Conservation (phyloP, 768 basidiomycete species). For the Trametes meyenii region DNA sequence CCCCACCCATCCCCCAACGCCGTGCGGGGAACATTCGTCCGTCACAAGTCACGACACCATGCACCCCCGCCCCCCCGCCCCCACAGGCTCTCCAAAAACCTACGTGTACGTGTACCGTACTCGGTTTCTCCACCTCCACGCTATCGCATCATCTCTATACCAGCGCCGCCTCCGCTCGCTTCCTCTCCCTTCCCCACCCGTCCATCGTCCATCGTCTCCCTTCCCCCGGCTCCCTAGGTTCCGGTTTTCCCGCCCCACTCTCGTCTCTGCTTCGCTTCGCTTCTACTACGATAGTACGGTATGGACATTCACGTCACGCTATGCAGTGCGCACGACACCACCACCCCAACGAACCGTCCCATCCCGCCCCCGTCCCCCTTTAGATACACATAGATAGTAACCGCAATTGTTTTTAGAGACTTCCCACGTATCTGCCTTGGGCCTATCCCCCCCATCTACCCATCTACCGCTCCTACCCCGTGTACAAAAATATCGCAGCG, state of each 20-base stretch:
- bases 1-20: background rate
- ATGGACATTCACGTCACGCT: background rate
- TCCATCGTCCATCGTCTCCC: background rate
- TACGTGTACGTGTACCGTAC: too few relatives aligned
- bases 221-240: background rate
- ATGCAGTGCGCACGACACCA: background rate
- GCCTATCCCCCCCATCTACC: too few relatives aligned
- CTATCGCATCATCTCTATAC: too few relatives aligned
- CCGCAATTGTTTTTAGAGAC: constrained; percentile 1
- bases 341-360: background rate
- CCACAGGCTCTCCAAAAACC: too few relatives aligned
- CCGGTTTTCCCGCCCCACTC: background rate
- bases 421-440: background rate
- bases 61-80: background rate
- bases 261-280: background rate
- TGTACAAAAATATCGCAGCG: too few relatives aligned
- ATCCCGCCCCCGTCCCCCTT: too few relatives aligned
- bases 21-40: background rate
- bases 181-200: too few relatives aligned
- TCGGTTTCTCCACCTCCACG: too few relatives aligned
- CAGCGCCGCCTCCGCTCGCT: too few relatives aligned
- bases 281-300: background rate
- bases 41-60: background rate
- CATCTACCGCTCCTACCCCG: too few relatives aligned
- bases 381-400: background rate